Base-by-base conservation (phyloP, 306 rosid species). In the Prunus kanzakura region DNA sequence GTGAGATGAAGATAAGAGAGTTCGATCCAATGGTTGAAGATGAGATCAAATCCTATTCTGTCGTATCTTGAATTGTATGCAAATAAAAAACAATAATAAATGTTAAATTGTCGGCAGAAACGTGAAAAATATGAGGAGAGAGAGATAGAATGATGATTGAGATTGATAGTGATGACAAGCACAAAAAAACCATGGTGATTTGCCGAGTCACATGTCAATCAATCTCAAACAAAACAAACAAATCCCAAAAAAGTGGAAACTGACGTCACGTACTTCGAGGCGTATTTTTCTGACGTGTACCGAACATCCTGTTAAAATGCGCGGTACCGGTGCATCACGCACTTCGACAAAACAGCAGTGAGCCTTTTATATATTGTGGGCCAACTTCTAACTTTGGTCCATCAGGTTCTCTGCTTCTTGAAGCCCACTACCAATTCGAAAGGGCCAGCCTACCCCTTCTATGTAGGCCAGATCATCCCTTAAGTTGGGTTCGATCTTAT, bases 231-330 rank as follows among this genome's bases (percentile, higher is more conserved):
- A 51, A 22, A 22, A 25, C 43, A 38, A 50, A 54, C 65, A 38
- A 25, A 38, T 64, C 50, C 61, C 23, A 9, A 32, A 55, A 65
- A 13, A n/a, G 25, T 43, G 15, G 72, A 63, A 50, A 51, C 13
- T 23, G 65, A 22, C 35, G 5, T 29, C 76, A 22, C 75, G 61
- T 69, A 20, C 58, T 45, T 56, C 52, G 25, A 77, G 55, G 74
- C 2, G 4, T 11, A 18, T 51, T 8, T 76, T 13, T 67, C 69
- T 71, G 72, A 71, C 38, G 67, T 63, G 76, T 51, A 18, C 29
- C 23, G 19, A 8, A 10, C 19, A 70, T 69, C 0, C 29, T 25
- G 50, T 67, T 23, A 27, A 67, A 29, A 57, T 49, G 56, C 58
- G 65, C 71, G 46, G 51, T 16, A 12, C 35, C 1, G 11, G 38